Base-by-base conservation (phyloP, 495 filamentous ascomycete species). In the Penicillium nucicola region DNA sequence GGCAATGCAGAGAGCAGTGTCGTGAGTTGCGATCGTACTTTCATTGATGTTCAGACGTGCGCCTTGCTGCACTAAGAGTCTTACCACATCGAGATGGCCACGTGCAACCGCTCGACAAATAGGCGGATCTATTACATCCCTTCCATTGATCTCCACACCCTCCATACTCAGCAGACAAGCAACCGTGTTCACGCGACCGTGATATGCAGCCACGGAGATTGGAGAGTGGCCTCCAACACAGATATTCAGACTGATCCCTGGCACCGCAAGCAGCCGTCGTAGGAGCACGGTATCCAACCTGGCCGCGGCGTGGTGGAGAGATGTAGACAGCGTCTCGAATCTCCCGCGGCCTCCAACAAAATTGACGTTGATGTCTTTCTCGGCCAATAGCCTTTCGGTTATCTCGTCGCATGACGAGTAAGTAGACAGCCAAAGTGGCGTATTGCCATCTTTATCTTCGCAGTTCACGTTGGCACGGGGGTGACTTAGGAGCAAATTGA, bases 1-100 rank as follows among this genome's bases (percentile, higher is more conserved):
- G n/a, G 53, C 37, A 28, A 56, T 56, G n/a, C 35, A 49, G 25
- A 55, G 35, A 12, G 41, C 45, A 31, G 46, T 50, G 36, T 55
- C 52, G 36, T 48, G 14, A 35, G 22, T 28, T 38, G 15, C 42
- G 28, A 50, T 45, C n/a, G 19, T 55, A 1, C 46, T 32, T 47
- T 45, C 19, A 32, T 55, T 55, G 18, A 55, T 45, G n/a, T 36
- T 33, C 12, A 51, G 25, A 43, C 23, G 13, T 37, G 12, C 22
- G 23, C 15, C 48, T 37, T 51, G 17, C 18, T 42, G 15, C 41
- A 51, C 48, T 9, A 51, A 43, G 13, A 51, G 48, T 14, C 38
- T 17, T 1, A 51, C 34, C n/a, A 42, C 19, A 37, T 51, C 19
- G 17, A 31, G 23, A 42, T 43, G 12, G 22, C 48, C 41, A 5